Evolutionary conservation across 306 rosid species (phyloP).

Genomic region (Cucumis melo): DNA sequence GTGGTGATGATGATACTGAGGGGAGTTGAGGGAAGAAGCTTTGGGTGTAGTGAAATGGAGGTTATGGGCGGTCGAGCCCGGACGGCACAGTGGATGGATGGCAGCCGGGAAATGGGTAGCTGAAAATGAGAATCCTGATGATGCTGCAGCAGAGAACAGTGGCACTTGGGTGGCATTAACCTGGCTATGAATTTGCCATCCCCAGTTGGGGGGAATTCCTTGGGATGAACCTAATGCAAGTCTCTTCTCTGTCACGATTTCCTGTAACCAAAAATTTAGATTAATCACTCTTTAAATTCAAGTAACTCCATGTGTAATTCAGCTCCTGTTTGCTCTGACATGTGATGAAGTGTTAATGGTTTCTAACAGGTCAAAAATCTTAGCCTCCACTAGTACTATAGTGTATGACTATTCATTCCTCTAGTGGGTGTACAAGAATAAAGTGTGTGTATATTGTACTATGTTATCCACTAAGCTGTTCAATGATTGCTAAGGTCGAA

Average conservation of each 20-base stretch:
- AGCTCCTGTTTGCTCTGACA: background rate
- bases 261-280: conserved; percentile 43
- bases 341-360: background rate
- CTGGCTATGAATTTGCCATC: conserved; percentile 65
- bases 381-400: background rate
- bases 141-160: conserved; percentile 94
- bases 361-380: background rate
- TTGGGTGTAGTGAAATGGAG: conserved; percentile 38
- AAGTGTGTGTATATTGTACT: background rate
- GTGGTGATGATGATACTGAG: conserved; percentile 33
- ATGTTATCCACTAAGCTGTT: background rate
- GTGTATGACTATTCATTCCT: background rate
- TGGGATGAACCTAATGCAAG: conserved; percentile 53
- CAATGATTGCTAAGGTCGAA: background rate
- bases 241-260: conserved; percentile 47
- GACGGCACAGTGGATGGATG: conserved; percentile 30
- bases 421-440: background rate
- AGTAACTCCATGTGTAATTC: background rate
- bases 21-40: conserved; percentile 24
- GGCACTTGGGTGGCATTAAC: conserved; percentile 49
- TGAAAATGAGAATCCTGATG: conserved; percentile 99
- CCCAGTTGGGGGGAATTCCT: conserved; percentile 52
- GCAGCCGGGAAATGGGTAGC: conserved; percentile 50
- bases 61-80: conserved; percentile 28
- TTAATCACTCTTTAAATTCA: background rate